Evolutionary conservation across 176 grass and related monocot species (phyloP).

Genomic region (Thinopyrum elongatum): DNA sequence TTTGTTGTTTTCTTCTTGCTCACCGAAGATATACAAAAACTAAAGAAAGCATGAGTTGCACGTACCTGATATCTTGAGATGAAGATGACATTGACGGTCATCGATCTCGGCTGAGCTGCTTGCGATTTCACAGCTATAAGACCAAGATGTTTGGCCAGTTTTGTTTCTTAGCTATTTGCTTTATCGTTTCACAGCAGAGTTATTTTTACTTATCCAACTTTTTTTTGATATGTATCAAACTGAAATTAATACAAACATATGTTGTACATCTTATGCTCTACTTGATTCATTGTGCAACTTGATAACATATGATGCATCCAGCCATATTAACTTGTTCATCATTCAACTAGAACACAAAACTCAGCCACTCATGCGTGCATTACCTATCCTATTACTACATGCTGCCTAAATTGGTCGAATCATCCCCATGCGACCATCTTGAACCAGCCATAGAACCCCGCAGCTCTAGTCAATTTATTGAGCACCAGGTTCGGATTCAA

Average conservation of each 20-base stretch:
- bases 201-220: neutral
- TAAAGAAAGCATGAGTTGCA: conserved; percentile 7
- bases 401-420: no score
- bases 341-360: no score
- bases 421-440: no score
- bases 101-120: neutral
- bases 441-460: no score
- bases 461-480: no score
- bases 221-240: no score
- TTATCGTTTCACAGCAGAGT: neutral
- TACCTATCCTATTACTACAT: no score
- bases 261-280: neutral
- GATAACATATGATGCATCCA: neutral
- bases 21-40: neutral
- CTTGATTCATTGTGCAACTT: neutral
- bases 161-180: neutral
- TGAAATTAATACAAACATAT: neutral
- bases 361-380: no score
- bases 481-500: no score
- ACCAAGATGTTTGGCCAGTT: neutral
- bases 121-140: conserved; percentile 13
- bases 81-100: neutral
- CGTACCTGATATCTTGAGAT: conserved; percentile 1
- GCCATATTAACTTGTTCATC: no score
- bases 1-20: conserved; percentile 3